phyloP scores from a whole-genome alignment of 495 filamentous ascomycete species.

The Letharia lupina region DNA sequence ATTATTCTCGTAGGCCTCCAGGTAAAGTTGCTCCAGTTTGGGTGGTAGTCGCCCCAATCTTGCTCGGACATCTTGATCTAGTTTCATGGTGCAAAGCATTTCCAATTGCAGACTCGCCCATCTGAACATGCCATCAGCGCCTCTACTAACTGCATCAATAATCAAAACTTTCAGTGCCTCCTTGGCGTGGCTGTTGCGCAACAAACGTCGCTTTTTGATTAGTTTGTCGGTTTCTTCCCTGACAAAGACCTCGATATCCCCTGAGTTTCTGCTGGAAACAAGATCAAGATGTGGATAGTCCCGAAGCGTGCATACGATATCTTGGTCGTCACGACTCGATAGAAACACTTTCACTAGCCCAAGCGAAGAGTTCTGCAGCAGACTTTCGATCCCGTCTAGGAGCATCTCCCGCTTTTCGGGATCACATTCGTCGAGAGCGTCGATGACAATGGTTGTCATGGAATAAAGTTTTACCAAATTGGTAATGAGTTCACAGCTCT shows the following conservation, averaged over 20 bases:
- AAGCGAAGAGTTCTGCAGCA: neutral
- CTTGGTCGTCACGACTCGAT: conserved; percentile 23
- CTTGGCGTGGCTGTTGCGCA: neutral
- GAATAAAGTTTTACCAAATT: conserved; percentile 21
- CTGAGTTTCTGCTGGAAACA: neutral
- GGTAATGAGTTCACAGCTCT: conserved; percentile 6
- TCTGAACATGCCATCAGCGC: conserved; percentile 32
- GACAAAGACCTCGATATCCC: neutral
- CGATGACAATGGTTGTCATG: conserved; percentile 35
- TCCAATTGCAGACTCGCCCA: conserved; percentile 30
- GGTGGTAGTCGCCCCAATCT: conserved; percentile 16
- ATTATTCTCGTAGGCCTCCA: neutral
- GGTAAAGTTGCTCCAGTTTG: neutral
- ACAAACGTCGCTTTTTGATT: neutral
- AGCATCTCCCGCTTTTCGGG: conserved; percentile 1
- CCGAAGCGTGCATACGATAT: conserved; percentile 28
- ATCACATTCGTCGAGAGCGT: conserved; percentile 41
- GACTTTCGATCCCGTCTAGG: neutral
- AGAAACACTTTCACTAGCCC: conserved; percentile 24
- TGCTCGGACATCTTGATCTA: conserved; percentile 24
- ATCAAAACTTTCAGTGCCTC: neutral
- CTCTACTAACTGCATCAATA: conserved; percentile 16
- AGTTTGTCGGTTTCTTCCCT: neutral
- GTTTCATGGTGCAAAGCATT: conserved; percentile 23
- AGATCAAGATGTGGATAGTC: conserved; percentile 28